These are phyloP conservation scores for Pisolithus orientalis DNA, from an alignment of 768 basidiomycete genomes.

Conservation along the genomic window DNA sequence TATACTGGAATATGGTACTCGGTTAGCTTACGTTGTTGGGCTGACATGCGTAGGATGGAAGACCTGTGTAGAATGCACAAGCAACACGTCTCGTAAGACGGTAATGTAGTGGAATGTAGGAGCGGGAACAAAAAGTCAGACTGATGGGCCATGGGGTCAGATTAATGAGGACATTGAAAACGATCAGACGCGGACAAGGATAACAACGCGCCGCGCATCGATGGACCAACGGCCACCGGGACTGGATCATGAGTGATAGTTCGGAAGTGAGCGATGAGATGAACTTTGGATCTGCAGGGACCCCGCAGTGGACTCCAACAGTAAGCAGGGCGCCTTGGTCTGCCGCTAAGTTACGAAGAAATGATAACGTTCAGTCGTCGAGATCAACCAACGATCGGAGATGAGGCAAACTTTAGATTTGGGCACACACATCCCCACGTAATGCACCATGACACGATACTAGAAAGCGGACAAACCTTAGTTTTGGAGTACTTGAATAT, in stretches of 20 bases:
- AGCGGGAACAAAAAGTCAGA: conserved; percentile 4
- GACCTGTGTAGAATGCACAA: conserved; percentile 5
- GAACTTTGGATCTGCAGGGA: conserved; percentile 26
- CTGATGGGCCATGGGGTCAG: not conserved
- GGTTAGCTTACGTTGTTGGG: conserved; percentile 21
- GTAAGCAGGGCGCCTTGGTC: conserved; percentile 11
- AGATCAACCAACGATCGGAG: conserved; percentile 22
- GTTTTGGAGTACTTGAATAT: not conserved
- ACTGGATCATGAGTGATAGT: too few relatives aligned
- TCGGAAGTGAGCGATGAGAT: not conserved
- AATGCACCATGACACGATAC: too few relatives aligned
- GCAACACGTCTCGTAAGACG: conserved; percentile 6
- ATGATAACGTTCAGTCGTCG: conserved; percentile 26
- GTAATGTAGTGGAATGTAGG: conserved; percentile 8
- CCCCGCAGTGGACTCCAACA: not conserved
- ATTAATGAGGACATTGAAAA: not conserved
- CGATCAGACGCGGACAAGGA: not conserved
- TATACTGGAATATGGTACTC: not conserved
- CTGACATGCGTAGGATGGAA: conserved; percentile 6
- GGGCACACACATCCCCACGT: not conserved
- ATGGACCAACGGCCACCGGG: not conserved
- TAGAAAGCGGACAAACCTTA: not conserved
- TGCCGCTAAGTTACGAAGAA: conserved; percentile 5
- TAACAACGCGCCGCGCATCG: not conserved
- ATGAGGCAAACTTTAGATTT: conserved; percentile 29